phyloP scores from a whole-genome alignment of 306 rosid species.

The Comarum palustre region DNA sequence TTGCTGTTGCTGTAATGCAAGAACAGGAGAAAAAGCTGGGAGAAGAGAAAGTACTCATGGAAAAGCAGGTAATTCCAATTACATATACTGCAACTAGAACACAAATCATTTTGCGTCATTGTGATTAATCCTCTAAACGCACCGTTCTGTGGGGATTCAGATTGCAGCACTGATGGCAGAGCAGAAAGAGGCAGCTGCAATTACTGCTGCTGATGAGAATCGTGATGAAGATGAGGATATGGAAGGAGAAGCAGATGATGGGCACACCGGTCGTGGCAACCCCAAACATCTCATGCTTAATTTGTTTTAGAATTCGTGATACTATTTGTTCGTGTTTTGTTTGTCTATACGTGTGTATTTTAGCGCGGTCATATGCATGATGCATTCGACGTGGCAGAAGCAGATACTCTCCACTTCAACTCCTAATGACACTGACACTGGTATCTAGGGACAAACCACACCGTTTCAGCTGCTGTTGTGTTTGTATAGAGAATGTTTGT shows the following conservation, averaged over 20 bases:
- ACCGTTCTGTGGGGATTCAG: not conserved
- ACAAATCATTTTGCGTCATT: not conserved
- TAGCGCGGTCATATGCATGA: not conserved
- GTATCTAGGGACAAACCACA: not conserved
- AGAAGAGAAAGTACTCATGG: slow-evolving; percentile 10
- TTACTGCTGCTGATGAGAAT: not conserved
- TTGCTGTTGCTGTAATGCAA: slow-evolving; percentile 2
- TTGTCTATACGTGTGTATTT: not conserved
- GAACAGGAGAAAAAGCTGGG: slow-evolving; percentile 22
- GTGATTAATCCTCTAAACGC: not conserved
- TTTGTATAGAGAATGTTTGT: not conserved
- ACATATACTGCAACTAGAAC: not conserved
- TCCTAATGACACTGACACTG: not conserved
- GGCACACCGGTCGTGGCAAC: not conserved
- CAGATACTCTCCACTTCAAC: not conserved
- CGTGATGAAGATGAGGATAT: not conserved
- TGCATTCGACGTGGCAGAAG: not conserved
- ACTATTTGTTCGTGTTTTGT: not conserved
- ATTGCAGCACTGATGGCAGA: not conserved
- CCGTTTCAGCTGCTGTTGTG: not conserved
- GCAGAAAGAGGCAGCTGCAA: not conserved
- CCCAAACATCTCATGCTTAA: not conserved
- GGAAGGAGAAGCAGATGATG: not conserved
- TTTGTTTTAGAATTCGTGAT: not conserved
- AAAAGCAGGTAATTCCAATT: slow-evolving; percentile 13